Base-by-base conservation (phyloP, 495 filamentous ascomycete genomes). In the Trichoderma asperelloides region DNA sequence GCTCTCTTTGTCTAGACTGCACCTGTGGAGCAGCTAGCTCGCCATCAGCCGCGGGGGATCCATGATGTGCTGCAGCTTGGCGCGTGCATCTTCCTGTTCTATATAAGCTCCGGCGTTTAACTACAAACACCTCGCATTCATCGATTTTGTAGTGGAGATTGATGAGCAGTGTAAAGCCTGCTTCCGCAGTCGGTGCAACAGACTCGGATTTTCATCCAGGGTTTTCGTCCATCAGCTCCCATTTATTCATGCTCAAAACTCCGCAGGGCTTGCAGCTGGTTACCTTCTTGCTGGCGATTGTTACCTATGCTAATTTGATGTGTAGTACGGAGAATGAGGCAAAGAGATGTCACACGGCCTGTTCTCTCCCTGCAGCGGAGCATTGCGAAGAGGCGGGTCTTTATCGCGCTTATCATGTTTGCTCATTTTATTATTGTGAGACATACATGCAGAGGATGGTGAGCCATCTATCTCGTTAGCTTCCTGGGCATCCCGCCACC, bases 341-440 rank as follows among this genome's bases (percentile, higher is more conserved):
- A 30, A 51, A 51, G n/a, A 37, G 33, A 37, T 21, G 21, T 21
- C 18, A 45, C 41, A 45, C n/a, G 23, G 18, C 47, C 55, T 23
- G 49, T 25, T 60, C 55, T 18, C 8, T 27, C 25, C 25, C 23
- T 60, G 23, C 0, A 60, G 23, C 23, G 27, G 55, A 25, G 25
- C 23, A 25, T 0, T 28, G 30, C 8, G 13, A 28, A 60, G 23
- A 9, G 55, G 13, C 55, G 27, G 25, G 12, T 3, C 28, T 5
- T 60, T 7, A 51, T 51, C 55, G 28, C 55, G 55, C 55, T 25
- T 25, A 30, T 60, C 12, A 60, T 30, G 55, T 60, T 60, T 28
- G 25, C 55, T 60, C 27, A 28, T 60, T 30, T 12, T 60, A 60
- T 60, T 60, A 60, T 25, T 30, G 55, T 60, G 55, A 60, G 55